Percentiles rank a stretch among this genome's conserved stretches.
phyloP scores from a whole-genome alignment of 2,329 filamentous ascomycete species.

The Fusarium chlamydosporum region DNA sequence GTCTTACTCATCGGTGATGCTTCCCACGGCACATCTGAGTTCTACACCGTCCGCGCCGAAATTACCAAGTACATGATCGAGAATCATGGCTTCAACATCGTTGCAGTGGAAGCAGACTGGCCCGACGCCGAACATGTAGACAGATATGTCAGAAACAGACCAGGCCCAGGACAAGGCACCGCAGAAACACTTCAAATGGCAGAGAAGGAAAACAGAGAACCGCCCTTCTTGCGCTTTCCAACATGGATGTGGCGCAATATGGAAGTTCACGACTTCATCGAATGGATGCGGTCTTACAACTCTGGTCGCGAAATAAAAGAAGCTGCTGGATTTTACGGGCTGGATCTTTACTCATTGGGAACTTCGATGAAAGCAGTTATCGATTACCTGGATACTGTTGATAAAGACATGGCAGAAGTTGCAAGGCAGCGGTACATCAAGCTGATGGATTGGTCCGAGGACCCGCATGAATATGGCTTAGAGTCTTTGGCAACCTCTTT shows the following conservation, averaged over 20 bases:
- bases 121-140: conserved; percentile 33
- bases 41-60: conserved; percentile 31
- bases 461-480: conserved; percentile 37
- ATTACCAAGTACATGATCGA: conserved; percentile 40
- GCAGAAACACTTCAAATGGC: conserved; percentile 26
- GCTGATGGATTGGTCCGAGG: conserved; percentile 30
- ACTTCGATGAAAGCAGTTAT: conserved; percentile 35
- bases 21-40: conserved; percentile 36
- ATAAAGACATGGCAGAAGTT: conserved; percentile 36
- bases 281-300: conserved; percentile 35
- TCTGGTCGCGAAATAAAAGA: conserved; percentile 12
- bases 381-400: conserved; percentile 33
- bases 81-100: conserved; percentile 37
- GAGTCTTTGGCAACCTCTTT: conserved; percentile 33
- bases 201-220: conserved; percentile 23
- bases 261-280: conserved; percentile 35
- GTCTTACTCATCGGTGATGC: conserved; percentile 31
- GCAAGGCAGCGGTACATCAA: conserved; percentile 25
- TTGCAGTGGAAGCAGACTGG: conserved; percentile 38
- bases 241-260: conserved; percentile 43
- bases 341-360: conserved; percentile 37
- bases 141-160: conserved; percentile 26
- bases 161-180: conserved; percentile 20
- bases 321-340: conserved; percentile 25
- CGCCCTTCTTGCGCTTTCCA: conserved; percentile 28